These are phyloP conservation scores for Dothideomycetes sp. DNA, from an alignment of 2,329 filamentous ascomycete species.

Conservation along the genomic window DNA sequence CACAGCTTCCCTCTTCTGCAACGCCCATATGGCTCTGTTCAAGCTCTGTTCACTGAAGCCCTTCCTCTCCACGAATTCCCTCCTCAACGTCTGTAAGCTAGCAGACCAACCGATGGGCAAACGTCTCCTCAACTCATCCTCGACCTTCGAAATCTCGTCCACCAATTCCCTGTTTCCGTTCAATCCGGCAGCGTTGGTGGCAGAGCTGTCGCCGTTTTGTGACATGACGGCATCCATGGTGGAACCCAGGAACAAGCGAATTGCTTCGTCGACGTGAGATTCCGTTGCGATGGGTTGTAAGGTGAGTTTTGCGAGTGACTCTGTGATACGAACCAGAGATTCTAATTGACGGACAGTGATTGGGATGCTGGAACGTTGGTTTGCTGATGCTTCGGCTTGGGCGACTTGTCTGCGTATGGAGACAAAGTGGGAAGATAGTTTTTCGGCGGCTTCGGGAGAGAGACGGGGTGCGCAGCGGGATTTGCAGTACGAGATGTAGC, in stretches of 20 bases:
- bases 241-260: conserved; percentile 86
- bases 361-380: conserved; percentile 84
- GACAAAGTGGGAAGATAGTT: conserved; percentile 94
- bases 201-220: conserved; percentile 24
- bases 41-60: conserved; percentile 82
- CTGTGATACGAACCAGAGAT: conserved; percentile 93
- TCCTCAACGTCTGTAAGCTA: conserved; percentile 71
- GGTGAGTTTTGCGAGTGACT: conserved; percentile 85
- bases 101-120: conserved; percentile 95
- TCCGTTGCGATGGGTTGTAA: conserved; percentile 82
- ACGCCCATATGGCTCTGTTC: conserved; percentile 71
- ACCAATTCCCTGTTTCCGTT: conserved; percentile 75
- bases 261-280: conserved; percentile 91
- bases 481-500: conserved; percentile 95
- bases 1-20: conserved; percentile 81
- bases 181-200: conserved; percentile 70
- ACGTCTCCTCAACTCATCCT: conserved; percentile 73
- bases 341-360: conserved; percentile 97
- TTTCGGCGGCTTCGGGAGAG: conserved; percentile 83
- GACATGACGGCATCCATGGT: conserved; percentile 85
- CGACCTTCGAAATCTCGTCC: conserved; percentile 78
- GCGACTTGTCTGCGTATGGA: conserved; percentile 92
- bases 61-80: conserved; percentile 87
- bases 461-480: conserved; percentile 90
- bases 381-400: conserved; percentile 79